Evolutionary conservation across 148 eudicot species (phyloP), one percentile per base, ranked within the genome.

Genomic region (Mesembryanthemum crystallinum): DNA sequence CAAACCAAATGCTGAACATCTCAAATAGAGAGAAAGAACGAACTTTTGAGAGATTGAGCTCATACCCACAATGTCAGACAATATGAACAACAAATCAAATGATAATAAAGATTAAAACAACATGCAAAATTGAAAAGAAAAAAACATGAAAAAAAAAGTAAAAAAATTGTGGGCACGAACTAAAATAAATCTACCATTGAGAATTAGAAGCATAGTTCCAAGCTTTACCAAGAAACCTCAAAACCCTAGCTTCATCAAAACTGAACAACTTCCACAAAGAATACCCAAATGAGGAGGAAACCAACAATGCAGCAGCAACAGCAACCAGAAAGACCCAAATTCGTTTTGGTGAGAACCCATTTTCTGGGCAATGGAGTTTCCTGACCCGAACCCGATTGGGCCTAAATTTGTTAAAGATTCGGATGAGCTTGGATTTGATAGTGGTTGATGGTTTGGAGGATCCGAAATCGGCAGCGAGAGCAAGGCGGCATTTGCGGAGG

Each of bases 191-290:
- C 57, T 13, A 47, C 52, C 35, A 49, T 28, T 45, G 57, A 49
- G 18, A 76, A 67, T 28, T 67, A 57, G 70, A 55, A 57, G 73
- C 67, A 57, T 10, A 67, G 43, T 58, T 42, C 30, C 49, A 76
- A 11, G 49, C 49, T n/a, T 57, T 29, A 5, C 45, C 45, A 67
- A 76, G 14, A 23, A 76, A 23, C 42, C 57, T 35, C 32, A 49
- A 23, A 67, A 76, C 24, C n/a, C 52, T 2, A 57, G 13, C 64
- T 57, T 58, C 58, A 57, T 76, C 55, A 42, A 67, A 42, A 25
- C 25, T 24, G 1, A 67, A 18, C 4, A 67, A 8, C 63, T 67
- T 65, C 12, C 5, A 11, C 49, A 76, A 27, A 54, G 20, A 21
- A 23, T 33, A 29, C 33, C 55, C 66, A 67, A 67, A 37, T 18